Conservation (phyloP, 371 early-diverging fungal genomes). For the Lichtheimia hyalospora region DNA sequence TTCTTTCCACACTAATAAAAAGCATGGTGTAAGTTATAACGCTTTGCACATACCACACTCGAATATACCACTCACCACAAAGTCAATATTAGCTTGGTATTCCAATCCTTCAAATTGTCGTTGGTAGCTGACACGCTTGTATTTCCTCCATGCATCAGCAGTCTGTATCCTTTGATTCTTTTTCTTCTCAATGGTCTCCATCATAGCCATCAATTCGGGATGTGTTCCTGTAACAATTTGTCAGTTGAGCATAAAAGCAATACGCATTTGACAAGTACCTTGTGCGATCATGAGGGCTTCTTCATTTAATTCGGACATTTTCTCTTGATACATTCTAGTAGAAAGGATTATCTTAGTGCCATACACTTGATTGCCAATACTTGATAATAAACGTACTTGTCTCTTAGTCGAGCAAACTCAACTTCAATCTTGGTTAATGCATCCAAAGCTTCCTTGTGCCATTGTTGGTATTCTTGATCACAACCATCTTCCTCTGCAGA, state of each 20-base stretch:
- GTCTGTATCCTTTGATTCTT: slow-evolving; percentile 49
- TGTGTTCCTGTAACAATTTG: slow-evolving; percentile 41
- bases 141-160: slow-evolving; percentile 56
- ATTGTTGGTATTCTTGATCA: slow-evolving; percentile 24
- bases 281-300: slow-evolving; percentile 60
- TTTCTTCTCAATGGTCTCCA: slow-evolving; percentile 61
- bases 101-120: slow-evolving; percentile 52
- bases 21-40: background rate
- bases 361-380: background rate
- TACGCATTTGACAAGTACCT: slow-evolving; percentile 25
- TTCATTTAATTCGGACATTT: slow-evolving; percentile 55
- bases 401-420: slow-evolving; percentile 49
- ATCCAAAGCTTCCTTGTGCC: slow-evolving; percentile 44
- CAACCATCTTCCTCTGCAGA: slow-evolving; percentile 10
- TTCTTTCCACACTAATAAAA: slow-evolving; percentile 36
- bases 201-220: slow-evolving; percentile 55
- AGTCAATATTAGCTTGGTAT: slow-evolving; percentile 56
- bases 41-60: background rate
- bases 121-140: slow-evolving; percentile 49
- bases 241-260: background rate
- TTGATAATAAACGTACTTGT: slow-evolving; percentile 34
- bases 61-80: slow-evolving; percentile 31
- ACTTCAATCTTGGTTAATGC: slow-evolving; percentile 51
- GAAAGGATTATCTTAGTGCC: background rate
- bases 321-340: slow-evolving; percentile 59